These are phyloP conservation scores for Telfairia occidentalis DNA, from an alignment of 331 rosid species.

Conservation along the genomic window DNA sequence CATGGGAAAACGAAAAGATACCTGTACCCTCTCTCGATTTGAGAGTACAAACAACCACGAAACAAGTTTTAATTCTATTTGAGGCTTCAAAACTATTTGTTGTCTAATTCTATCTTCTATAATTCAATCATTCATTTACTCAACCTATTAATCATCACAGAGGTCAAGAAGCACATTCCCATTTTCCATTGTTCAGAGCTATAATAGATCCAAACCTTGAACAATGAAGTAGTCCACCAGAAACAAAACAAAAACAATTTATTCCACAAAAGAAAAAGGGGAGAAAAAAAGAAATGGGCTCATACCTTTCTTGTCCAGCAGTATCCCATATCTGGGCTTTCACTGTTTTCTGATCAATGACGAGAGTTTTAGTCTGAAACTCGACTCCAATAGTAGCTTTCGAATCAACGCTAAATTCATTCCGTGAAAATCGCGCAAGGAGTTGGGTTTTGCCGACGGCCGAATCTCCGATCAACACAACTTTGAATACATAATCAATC, in stretches of 20 bases:
- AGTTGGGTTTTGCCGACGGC: conserved; percentile 86
- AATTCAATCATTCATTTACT: not conserved
- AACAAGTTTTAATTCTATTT: not conserved
- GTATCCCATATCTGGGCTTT: conserved; percentile 94
- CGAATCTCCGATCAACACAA: conserved; percentile 85
- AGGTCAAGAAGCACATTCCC: not conserved
- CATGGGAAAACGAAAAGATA: not conserved
- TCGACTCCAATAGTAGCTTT: conserved; percentile 90
- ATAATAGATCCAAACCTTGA: not conserved
- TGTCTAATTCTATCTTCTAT: not conserved
- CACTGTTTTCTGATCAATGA: conserved; percentile 57
- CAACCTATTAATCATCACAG: not conserved
- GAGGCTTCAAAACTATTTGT: not conserved
- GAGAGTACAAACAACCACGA: not conserved
- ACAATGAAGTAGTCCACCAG: not conserved
- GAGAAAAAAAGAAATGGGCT: not conserved
- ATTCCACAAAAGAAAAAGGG: not conserved
- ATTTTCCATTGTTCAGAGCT: not conserved
- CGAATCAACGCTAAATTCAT: conserved; percentile 58
- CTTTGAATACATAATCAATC: conserved; percentile 86
- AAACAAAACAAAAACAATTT: not conserved
- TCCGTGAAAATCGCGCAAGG: conserved; percentile 60
- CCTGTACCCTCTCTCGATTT: not conserved
- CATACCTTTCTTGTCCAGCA: conserved; percentile 88
- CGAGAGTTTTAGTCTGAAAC: conserved; percentile 74